Evolutionary conservation across 352 stramenopile genomes (phyloP).

Genomic region (Pythium scleroteichum): DNA sequence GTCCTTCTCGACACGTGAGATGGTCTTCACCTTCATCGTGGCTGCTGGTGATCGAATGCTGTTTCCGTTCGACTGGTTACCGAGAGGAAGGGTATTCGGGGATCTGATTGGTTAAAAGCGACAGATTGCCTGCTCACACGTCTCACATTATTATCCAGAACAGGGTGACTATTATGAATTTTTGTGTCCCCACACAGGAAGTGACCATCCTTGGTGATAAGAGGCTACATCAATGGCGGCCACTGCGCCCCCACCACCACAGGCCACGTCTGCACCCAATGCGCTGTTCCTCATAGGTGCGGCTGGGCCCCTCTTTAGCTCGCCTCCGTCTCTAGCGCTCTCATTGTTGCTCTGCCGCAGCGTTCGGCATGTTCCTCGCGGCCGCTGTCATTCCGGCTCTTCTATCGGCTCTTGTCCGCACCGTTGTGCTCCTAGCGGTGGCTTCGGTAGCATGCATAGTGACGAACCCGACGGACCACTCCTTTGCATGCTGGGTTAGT

Average conservation of each 20-base stretch:
- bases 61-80: slow-evolving; percentile 29
- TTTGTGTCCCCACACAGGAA: background rate
- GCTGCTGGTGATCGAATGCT: background rate
- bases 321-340: background rate
- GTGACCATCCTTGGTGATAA: no score
- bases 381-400: slow-evolving; percentile 64
- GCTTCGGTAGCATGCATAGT: slow-evolving; percentile 32
- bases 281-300: slow-evolving; percentile 70
- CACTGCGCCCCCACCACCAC: slow-evolving; percentile 11
- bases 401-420: slow-evolving; percentile 42
- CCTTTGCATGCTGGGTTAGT: slow-evolving; percentile 68
- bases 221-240: slow-evolving; percentile 14
- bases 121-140: slow-evolving; percentile 9
- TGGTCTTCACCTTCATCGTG: slow-evolving; percentile 99
- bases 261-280: slow-evolving; percentile 51
- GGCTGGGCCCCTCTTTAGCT: slow-evolving; percentile 12
- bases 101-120: slow-evolving; percentile 23
- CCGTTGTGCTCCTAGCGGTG: slow-evolving; percentile 34
- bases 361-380: slow-evolving; percentile 71
- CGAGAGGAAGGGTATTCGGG: slow-evolving; percentile 3
- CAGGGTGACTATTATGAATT: slow-evolving; percentile 3
- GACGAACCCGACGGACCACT: slow-evolving; percentile 74
- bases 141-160: slow-evolving; percentile 16
- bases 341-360: slow-evolving; percentile 24
- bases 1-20: slow-evolving; percentile 94